Conservation (phyloP, 2,329 filamentous ascomycete genomes). For the Stagonosporopsis cucurbitacearum region DNA sequence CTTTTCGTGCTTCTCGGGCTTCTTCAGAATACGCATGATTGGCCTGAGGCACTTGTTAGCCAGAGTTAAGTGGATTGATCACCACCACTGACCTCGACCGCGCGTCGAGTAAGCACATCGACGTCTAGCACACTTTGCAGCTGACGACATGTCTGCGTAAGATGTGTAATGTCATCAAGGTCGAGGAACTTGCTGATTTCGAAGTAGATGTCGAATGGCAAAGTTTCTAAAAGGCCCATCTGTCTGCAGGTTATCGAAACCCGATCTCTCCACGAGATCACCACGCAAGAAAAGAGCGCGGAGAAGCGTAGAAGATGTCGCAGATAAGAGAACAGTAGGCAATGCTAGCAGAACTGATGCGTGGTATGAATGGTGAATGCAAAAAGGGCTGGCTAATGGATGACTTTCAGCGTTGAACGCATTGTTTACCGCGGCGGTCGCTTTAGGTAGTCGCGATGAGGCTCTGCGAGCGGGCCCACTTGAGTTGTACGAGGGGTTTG, state of each 20-base stretch:
- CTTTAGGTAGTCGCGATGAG: background rate
- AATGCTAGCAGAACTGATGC: background rate
- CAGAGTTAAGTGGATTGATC: background rate
- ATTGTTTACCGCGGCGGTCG: background rate
- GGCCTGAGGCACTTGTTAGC: slow-evolving; percentile 41
- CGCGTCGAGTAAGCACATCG: slow-evolving; percentile 63
- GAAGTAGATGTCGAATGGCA: slow-evolving; percentile 71
- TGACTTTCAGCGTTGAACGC: background rate
- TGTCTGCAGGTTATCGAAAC: background rate
- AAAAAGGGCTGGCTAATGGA: background rate
- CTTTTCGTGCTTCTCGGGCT: slow-evolving; percentile 47
- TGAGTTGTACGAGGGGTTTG: background rate
- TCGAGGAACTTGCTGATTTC: slow-evolving; percentile 63
- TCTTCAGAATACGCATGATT: slow-evolving; percentile 54
- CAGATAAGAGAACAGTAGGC: background rate
- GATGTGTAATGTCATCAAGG: slow-evolving; percentile 64
- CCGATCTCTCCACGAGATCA: background rate
- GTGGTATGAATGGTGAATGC: background rate
- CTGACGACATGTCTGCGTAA: slow-evolving; percentile 61
- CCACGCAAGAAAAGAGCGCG: no score
- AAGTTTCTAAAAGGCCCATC: slow-evolving; percentile 45
- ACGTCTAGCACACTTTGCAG: slow-evolving; percentile 59
- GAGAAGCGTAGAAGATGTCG: no score
- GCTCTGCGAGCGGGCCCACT: background rate
- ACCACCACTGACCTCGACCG: slow-evolving; percentile 60